These are phyloP conservation scores for Acorus calamus DNA, from an alignment of 106 monocot species.

Conservation along the genomic window DNA sequence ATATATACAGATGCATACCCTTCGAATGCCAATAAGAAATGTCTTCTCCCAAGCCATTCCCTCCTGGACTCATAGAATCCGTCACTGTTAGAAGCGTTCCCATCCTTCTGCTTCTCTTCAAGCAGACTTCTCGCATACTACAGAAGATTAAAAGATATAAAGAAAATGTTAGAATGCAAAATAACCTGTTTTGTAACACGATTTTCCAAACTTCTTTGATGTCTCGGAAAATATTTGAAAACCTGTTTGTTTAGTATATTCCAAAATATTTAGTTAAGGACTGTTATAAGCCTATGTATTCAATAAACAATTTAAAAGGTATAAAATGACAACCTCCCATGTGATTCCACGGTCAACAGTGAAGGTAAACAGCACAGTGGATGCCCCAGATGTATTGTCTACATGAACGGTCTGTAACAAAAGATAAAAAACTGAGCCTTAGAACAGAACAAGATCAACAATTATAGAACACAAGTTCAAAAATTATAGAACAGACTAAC, in stretches of 20 bases:
- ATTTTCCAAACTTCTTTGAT: too few species aligned
- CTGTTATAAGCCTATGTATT: neutral
- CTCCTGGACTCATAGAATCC: conserved; percentile 96
- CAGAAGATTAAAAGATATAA: neutral
- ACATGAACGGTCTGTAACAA: conserved; percentile 72
- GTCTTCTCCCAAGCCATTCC: conserved; percentile 95
- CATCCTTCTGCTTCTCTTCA: conserved; percentile 58
- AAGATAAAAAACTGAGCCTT: neutral
- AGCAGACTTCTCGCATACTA: conserved; percentile 70
- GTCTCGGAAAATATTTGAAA: too few species aligned
- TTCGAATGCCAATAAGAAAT: conserved; percentile 78
- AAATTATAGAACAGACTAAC: conserved; percentile 13
- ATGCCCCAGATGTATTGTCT: conserved; percentile 82
- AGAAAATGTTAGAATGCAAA: too few species aligned
- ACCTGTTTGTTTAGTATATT: too few species aligned
- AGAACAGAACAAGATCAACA: neutral
- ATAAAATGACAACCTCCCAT: conserved; percentile 61
- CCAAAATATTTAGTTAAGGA: too few species aligned
- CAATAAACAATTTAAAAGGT: neutral
- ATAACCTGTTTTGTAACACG: too few species aligned
- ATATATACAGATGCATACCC: conserved; percentile 32
- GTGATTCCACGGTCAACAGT: conserved; percentile 76
- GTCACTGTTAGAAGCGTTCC: conserved; percentile 28
- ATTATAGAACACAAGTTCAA: too few species aligned
- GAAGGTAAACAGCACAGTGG: conserved; percentile 72